A percentile compares a stretch with the other conserved stretches of the same genome.
Conservation (phyloP, 1,139 yeast species). For the Geotrichum reessii region DNA sequence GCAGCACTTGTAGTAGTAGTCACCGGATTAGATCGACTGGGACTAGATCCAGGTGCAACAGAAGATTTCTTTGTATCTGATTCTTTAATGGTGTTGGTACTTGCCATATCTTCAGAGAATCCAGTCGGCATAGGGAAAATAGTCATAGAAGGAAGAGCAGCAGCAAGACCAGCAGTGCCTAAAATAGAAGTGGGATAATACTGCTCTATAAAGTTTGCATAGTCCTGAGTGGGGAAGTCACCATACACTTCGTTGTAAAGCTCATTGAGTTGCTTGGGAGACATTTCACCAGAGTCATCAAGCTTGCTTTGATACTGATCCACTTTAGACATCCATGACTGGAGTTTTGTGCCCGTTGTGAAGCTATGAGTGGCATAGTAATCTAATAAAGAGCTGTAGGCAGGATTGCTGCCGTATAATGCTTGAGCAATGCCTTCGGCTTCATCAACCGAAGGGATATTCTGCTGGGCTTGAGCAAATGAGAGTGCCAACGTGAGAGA, state of each 20-base stretch:
- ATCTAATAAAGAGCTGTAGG: background rate
- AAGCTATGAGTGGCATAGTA: slow-evolving; percentile 2
- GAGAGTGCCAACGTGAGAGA: background rate
- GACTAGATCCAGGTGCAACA: background rate
- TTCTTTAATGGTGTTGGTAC: background rate
- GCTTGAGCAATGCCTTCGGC: background rate
- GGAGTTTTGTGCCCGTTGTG: background rate
- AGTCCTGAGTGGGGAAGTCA: background rate
- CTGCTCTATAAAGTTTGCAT: background rate
- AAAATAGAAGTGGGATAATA: background rate
- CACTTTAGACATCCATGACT: background rate
- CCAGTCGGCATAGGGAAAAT: background rate
- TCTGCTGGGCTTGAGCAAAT: background rate
- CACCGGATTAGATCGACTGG: background rate
- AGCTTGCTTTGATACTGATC: background rate
- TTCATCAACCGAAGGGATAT: background rate
- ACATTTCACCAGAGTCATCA: background rate
- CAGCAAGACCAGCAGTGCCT: background rate
- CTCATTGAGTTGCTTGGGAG: too few relatives aligned
- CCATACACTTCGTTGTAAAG: background rate
- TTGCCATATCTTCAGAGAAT: background rate
- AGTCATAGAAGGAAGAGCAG: background rate
- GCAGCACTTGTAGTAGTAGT: background rate
- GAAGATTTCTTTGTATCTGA: background rate
- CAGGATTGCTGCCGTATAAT: slow-evolving; percentile 2